Conservation (phyloP, 495 filamentous ascomycete species). For the Aspergillus saccharolyticus region DNA sequence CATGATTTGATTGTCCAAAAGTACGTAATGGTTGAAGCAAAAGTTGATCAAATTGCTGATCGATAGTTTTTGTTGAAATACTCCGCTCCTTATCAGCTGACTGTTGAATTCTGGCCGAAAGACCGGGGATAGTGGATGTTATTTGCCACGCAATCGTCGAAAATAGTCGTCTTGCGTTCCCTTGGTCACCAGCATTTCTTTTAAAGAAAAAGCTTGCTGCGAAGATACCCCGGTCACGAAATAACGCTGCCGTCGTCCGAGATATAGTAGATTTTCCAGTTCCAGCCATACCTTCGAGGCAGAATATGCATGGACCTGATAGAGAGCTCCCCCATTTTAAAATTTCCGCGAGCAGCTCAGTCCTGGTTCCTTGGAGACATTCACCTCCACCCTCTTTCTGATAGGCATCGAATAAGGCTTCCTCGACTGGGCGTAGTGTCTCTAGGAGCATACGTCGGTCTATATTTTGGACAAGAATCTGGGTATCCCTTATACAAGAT, state of each 20-base stretch:
- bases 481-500: too few relatives aligned
- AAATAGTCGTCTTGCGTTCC: neutral
- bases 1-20: neutral
- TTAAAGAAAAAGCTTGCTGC: slow-evolving; percentile 4
- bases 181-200: neutral
- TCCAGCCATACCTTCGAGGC: neutral
- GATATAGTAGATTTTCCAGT: slow-evolving; percentile 3
- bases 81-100: too few relatives aligned
- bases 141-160: neutral
- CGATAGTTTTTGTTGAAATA: neutral
- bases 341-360: neutral
- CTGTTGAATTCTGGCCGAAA: neutral
- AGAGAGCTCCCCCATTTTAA: neutral
- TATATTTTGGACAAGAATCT: too few relatives aligned
- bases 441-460: too few relatives aligned
- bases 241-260: neutral
- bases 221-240: neutral
- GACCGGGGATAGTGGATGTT: neutral
- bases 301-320: neutral
- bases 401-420: too few relatives aligned
- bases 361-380: neutral
- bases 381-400: too few relatives aligned
- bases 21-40: neutral
- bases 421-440: too few relatives aligned
- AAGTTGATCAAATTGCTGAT: neutral